Conservation (phyloP, 345 rosid genomes). For the Tarenaya hassleriana region DNA sequence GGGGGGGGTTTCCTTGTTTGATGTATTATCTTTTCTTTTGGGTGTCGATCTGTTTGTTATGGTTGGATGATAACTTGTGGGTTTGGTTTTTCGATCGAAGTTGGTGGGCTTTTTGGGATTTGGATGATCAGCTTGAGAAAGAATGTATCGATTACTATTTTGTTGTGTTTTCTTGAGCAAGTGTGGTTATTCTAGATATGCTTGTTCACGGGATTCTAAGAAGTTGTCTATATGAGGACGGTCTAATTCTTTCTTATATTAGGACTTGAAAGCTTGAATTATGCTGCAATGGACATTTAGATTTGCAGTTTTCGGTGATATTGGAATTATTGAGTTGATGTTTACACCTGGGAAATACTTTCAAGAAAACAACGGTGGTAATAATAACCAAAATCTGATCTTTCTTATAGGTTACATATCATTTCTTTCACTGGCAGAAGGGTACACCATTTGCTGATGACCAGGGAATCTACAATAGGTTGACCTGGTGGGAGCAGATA, state of each 20-base stretch:
- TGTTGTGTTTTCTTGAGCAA: too few relatives aligned
- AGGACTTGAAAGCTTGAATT: background rate
- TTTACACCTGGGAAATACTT: too few relatives aligned
- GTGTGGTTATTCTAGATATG: too few relatives aligned
- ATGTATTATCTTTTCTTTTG: too few relatives aligned
- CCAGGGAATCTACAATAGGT: constrained; percentile 62
- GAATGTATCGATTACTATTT: too few relatives aligned
- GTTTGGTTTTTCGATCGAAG: background rate
- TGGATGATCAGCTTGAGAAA: too few relatives aligned
- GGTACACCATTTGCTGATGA: constrained; percentile 77
- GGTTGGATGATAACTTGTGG: background rate
- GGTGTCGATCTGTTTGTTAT: background rate
- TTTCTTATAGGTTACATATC: constrained; percentile 50
- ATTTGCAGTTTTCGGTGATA: too few relatives aligned
- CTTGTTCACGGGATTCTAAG: too few relatives aligned
- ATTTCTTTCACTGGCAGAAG: constrained; percentile 75
- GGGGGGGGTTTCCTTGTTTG: too few relatives aligned
- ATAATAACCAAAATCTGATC: background rate
- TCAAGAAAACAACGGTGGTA: too few relatives aligned
- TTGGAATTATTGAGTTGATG: background rate
- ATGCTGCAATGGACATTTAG: background rate
- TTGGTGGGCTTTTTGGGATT: background rate
- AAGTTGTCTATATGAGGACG: too few relatives aligned
- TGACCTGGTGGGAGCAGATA: constrained; percentile 85
- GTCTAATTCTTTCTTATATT: background rate